phyloP scores from a whole-genome alignment of 192 early-diverging fungal species.

The Podila horticola region DNA sequence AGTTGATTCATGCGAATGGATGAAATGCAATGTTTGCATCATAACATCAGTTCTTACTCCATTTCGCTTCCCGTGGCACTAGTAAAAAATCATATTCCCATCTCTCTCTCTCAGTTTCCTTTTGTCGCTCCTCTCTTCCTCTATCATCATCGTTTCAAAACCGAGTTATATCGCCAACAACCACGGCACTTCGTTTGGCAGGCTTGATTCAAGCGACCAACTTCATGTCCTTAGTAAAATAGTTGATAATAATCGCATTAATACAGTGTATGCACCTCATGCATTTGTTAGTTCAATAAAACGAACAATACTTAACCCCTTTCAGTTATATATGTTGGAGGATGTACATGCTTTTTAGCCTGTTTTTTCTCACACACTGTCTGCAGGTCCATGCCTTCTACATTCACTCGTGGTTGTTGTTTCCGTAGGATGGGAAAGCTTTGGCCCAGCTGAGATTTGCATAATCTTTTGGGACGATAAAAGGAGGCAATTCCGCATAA shows the following conservation, averaged over 20 bases:
- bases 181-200: not conserved
- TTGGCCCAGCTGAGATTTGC: too few species aligned
- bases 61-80: constrained; percentile 6
- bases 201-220: constrained; percentile 4
- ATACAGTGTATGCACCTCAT: constrained; percentile 9
- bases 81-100: constrained; percentile 6
- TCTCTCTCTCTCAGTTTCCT: constrained; percentile 4
- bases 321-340: too few species aligned
- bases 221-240: constrained; percentile 6
- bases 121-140: constrained; percentile 11
- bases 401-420: too few species aligned
- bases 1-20: constrained; percentile 14
- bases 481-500: too few species aligned
- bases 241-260: constrained; percentile 1
- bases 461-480: too few species aligned
- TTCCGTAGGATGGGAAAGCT: too few species aligned
- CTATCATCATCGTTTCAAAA: constrained; percentile 5
- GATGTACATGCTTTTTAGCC: too few species aligned
- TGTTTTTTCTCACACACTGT: too few species aligned
- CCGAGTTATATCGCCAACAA: constrained; percentile 3
- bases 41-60: constrained; percentile 3
- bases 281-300: constrained; percentile 5
- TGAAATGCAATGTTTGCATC: constrained; percentile 12
- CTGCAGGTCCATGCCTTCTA: too few species aligned
- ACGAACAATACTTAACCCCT: constrained; percentile 3